Evolutionary conservation across 2,329 filamentous ascomycete genomes (phyloP).

Genomic region (Grosmannia huntii): DNA sequence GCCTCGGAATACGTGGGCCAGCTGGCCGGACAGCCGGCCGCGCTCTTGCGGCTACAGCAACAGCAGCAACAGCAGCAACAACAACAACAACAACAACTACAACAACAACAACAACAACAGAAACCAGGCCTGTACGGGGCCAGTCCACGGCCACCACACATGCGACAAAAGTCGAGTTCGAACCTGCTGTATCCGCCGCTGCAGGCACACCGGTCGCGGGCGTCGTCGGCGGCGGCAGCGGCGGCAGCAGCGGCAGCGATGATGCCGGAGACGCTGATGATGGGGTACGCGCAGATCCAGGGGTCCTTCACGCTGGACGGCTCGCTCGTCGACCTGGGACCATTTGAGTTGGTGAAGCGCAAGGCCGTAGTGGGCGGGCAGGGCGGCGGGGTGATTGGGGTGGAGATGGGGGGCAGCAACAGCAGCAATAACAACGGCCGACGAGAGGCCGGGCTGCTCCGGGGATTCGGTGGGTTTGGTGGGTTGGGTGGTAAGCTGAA

Average conservation of each 20-base stretch:
- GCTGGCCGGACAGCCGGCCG: neutral
- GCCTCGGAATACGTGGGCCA: conserved; percentile 69
- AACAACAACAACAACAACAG: neutral
- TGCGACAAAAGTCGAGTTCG: conserved; percentile 28
- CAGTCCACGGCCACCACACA: conserved; percentile 26
- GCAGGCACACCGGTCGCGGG: neutral
- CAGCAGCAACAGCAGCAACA: neutral
- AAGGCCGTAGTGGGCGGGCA: conserved; percentile 84
- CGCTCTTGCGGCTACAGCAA: conserved; percentile 17
- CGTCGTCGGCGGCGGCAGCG: conserved; percentile 9
- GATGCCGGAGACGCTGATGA: conserved; percentile 74
- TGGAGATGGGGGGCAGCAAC: conserved; percentile 40
- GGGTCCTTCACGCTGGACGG: conserved; percentile 88
- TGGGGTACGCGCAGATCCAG: conserved; percentile 92
- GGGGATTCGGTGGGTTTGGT: conserved; percentile 70
- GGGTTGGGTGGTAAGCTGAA: conserved; percentile 85
- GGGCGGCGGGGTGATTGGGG: conserved; percentile 71
- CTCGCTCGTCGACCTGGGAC: conserved; percentile 74
- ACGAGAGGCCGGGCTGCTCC: conserved; percentile 66
- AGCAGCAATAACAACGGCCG: conserved; percentile 27
- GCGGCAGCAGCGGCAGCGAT: conserved; percentile 2
- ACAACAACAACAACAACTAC: no score
- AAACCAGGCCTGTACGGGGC: neutral
- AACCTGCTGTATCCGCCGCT: conserved; percentile 7
- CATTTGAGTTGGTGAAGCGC: conserved; percentile 91